Evolutionary conservation across 2,329 filamentous ascomycete species (phyloP).

Genomic region (Trichoderma sp.): DNA sequence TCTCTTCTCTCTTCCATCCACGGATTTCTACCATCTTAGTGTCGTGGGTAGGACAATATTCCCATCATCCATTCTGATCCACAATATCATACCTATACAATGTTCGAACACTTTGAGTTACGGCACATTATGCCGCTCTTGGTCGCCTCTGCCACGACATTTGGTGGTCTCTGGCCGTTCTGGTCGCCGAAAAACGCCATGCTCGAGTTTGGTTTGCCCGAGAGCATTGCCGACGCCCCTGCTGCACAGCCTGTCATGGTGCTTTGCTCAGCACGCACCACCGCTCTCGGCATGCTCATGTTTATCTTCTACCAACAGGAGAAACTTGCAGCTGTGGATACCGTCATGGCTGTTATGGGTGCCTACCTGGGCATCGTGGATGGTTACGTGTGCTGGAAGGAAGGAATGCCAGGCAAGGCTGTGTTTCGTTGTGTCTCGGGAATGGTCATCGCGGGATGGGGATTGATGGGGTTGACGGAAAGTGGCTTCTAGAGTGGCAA

Average conservation of each 20-base stretch:
- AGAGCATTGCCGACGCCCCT: constrained; percentile 6
- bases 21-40: no score
- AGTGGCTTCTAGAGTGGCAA: constrained; percentile 28
- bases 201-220: constrained; percentile 24
- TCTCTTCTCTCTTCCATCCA: neutral
- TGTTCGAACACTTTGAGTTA: constrained; percentile 17
- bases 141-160: constrained; percentile 18
- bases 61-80: neutral
- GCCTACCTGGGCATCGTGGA: constrained; percentile 22
- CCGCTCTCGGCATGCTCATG: constrained; percentile 19
- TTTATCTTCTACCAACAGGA: constrained; percentile 22
- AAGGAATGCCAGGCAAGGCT: constrained; percentile 16
- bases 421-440: constrained; percentile 20
- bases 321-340: constrained; percentile 13
- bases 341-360: constrained; percentile 21
- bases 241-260: constrained; percentile 21
- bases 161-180: constrained; percentile 24
- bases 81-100: neutral
- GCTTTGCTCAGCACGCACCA: constrained; percentile 16
- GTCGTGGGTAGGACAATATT: neutral
- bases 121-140: constrained; percentile 19
- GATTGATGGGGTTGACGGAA: constrained; percentile 20
- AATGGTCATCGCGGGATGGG: constrained; percentile 16
- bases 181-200: constrained; percentile 20
- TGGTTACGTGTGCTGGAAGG: constrained; percentile 23